A percentile compares a stretch with the other conserved stretches of the same genome.
Conservation (phyloP, 805 yeast species). For the Debaryomyces castellii region DNA sequence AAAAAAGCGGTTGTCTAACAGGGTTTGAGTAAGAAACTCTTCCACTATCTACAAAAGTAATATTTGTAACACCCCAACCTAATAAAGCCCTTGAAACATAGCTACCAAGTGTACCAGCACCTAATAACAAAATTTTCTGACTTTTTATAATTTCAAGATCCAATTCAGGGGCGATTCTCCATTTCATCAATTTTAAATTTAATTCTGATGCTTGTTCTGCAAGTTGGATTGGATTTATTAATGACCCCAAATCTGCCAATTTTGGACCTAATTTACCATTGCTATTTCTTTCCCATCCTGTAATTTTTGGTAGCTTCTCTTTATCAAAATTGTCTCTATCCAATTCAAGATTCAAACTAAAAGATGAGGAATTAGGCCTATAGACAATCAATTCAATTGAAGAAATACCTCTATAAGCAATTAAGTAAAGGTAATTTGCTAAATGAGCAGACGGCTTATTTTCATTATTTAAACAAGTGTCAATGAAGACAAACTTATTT, state of each 20-base stretch:
- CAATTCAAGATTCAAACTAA: conserved; percentile 16
- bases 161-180: conserved; percentile 88
- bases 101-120: conserved; percentile 95
- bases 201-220: conserved; percentile 92
- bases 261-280: conserved; percentile 78
- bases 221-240: conserved; percentile 76
- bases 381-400: conserved; percentile 22
- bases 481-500: conserved; percentile 27
- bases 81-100: conserved; percentile 81
- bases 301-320: conserved; percentile 38
- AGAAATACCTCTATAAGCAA: conserved; percentile 29
- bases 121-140: conserved; percentile 74
- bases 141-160: conserved; percentile 63
- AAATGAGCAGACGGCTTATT: conserved; percentile 50
- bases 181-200: conserved; percentile 89
- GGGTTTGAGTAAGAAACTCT: conserved; percentile 90
- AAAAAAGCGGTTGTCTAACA: conserved; percentile 87
- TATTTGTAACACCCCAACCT: conserved; percentile 91
- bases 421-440: conserved; percentile 55
- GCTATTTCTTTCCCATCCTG: conserved; percentile 90
- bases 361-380: conserved; percentile 17
- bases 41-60: conserved; percentile 90
- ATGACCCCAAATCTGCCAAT: conserved; percentile 74
- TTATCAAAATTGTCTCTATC: conserved; percentile 4
- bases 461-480: conserved; percentile 26